These are phyloP conservation scores for Fulvia fulva DNA, from an alignment of 2,329 filamentous ascomycete genomes.

Conservation along the genomic window DNA sequence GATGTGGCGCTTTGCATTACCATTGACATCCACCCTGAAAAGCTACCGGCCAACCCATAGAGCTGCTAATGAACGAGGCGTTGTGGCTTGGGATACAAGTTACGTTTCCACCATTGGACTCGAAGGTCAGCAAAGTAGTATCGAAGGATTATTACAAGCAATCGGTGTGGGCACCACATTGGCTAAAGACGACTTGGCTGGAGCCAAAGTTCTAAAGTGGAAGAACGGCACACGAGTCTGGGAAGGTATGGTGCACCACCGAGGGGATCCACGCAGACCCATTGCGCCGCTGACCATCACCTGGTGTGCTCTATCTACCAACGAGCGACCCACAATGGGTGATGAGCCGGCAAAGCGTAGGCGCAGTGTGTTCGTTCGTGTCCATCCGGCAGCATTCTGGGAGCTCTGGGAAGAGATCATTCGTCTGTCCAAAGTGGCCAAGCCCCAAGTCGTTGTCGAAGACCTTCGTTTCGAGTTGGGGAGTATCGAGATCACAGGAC, in stretches of 20 bases:
- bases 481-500: conserved; percentile 66
- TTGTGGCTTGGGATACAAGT: conserved; percentile 87
- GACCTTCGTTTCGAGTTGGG: conserved; percentile 70
- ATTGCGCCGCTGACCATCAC: conserved; percentile 72
- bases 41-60: conserved; percentile 84
- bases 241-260: conserved; percentile 56
- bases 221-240: conserved; percentile 56
- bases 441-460: conserved; percentile 60
- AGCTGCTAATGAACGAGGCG: conserved; percentile 68
- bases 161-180: conserved; percentile 53
- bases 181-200: conserved; percentile 49
- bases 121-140: conserved; percentile 60
- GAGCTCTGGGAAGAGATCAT: conserved; percentile 64
- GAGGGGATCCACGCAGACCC: conserved; percentile 49
- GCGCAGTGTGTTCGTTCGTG: conserved; percentile 62
- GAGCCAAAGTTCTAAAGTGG: conserved; percentile 66
- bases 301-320: conserved; percentile 57
- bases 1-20: conserved; percentile 86
- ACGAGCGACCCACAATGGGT: conserved; percentile 16
- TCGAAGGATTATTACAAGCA: conserved; percentile 63
- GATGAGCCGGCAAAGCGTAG: conserved; percentile 37
- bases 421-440: conserved; percentile 55
- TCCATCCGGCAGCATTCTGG: conserved; percentile 78
- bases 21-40: conserved; percentile 82
- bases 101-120: conserved; percentile 85